A percentile compares a stretch with the other conserved stretches of the same genome.
Conservation (phyloP, 2,329 filamentous ascomycete species). For the Botrytis galanthina region DNA sequence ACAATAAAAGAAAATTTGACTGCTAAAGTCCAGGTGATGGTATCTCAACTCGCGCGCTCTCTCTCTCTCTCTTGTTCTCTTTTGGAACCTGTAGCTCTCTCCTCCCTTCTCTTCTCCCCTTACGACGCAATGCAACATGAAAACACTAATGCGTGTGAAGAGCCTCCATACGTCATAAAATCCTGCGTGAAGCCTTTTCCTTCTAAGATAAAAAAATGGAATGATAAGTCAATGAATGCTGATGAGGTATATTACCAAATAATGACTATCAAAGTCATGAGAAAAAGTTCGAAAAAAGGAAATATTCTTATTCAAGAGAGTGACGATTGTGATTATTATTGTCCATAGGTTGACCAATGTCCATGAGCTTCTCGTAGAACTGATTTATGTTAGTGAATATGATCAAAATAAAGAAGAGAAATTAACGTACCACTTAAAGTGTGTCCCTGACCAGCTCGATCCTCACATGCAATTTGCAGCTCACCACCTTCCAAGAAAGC, state of each 20-base stretch:
- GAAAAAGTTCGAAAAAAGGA: not conserved
- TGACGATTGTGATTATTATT: slow-evolving; percentile 24
- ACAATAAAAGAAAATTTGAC: slow-evolving; percentile 11
- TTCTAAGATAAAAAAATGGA: not conserved
- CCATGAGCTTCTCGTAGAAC: slow-evolving; percentile 35
- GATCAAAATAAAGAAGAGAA: not conserved
- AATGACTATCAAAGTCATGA: slow-evolving; percentile 17
- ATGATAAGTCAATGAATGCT: slow-evolving; percentile 5
- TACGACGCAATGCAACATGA: slow-evolving; percentile 1
- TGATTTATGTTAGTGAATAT: slow-evolving; percentile 24
- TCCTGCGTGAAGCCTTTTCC: slow-evolving; percentile 12
- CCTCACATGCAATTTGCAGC: slow-evolving; percentile 64
- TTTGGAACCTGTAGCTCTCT: not conserved
- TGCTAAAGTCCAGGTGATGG: slow-evolving; percentile 16
- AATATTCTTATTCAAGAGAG: slow-evolving; percentile 8
- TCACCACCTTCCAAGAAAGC: slow-evolving; percentile 61
- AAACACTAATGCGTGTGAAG: slow-evolving; percentile 1
- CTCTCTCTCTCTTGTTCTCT: not conserved
- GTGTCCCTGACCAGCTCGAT: slow-evolving; percentile 55
- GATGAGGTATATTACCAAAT: slow-evolving; percentile 14
- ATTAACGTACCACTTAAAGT: slow-evolving; percentile 46
- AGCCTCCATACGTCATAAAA: slow-evolving; percentile 18
- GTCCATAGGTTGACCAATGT: slow-evolving; percentile 31
- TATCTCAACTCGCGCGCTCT: slow-evolving; percentile 7
- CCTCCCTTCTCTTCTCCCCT: not conserved